A percentile compares a stretch with the other conserved stretches of the same genome.
Evolutionary conservation across 768 basidiomycete species (phyloP).

Genomic region (Suillus plorans): DNA sequence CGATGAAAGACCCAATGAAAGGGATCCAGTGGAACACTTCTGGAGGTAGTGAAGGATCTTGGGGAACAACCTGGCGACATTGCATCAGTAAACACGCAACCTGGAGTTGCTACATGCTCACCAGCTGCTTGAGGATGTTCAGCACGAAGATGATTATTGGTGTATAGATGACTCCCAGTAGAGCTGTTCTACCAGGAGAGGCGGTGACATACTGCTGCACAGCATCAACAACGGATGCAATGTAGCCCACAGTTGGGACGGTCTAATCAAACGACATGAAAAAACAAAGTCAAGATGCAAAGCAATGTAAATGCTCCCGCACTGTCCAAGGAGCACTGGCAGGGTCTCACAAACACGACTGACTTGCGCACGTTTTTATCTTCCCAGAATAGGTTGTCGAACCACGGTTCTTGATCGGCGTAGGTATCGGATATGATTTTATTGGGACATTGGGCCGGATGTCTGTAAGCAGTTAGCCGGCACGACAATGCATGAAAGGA

Average conservation of each 20-base stretch:
- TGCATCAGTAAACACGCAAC: conserved; percentile 3
- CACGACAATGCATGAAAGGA: conserved; percentile 30
- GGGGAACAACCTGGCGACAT: conserved; percentile 56
- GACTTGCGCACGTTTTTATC: background rate
- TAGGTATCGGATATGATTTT: background rate
- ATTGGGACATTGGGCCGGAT: conserved; percentile 16
- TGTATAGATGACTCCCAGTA: conserved; percentile 55
- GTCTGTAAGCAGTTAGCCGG: conserved; percentile 20
- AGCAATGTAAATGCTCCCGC: background rate
- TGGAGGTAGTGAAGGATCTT: conserved; percentile 74
- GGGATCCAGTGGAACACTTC: conserved; percentile 93
- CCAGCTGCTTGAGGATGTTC: conserved; percentile 80
- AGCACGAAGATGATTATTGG: conserved; percentile 68
- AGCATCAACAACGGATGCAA: conserved; percentile 17
- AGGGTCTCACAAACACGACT: conserved; percentile 9
- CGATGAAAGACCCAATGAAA: conserved; percentile 82
- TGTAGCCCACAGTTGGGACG: conserved; percentile 24
- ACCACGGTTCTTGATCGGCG: conserved; percentile 2
- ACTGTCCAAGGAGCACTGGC: background rate
- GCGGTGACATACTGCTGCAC: conserved; percentile 20
- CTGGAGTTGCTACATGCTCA: conserved; percentile 33
- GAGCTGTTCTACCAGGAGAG: conserved; percentile 28
- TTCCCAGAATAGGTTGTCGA: conserved; percentile 8
- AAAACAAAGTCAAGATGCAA: conserved; percentile 6
- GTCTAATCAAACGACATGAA: conserved; percentile 27